Percentiles rank a stretch among this genome's conserved stretches.
Conservation (phyloP, 352 stramenopile genomes). For the Phytophthora foliorum region DNA sequence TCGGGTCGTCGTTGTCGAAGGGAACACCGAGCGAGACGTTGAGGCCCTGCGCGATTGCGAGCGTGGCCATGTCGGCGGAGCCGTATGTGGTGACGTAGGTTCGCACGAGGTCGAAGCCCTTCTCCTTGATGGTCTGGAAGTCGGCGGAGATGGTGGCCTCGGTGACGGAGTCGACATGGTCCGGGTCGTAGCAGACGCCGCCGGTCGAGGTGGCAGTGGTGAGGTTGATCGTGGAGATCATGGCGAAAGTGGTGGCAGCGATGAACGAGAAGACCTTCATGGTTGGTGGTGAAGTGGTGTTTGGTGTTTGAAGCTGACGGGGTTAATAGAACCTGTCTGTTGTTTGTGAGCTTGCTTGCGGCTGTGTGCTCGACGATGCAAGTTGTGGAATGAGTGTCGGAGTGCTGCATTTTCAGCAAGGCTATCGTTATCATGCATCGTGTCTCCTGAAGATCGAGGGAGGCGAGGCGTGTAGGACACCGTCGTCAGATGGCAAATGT, state of each 20-base stretch:
- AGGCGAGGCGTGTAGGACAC: slow-evolving; percentile 27
- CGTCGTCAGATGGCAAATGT: slow-evolving; percentile 17
- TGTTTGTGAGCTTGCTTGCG: neutral
- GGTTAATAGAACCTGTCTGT: slow-evolving; percentile 14
- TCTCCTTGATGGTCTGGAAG: slow-evolving; percentile 56
- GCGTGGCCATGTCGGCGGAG: slow-evolving; percentile 48
- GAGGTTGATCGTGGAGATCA: slow-evolving; percentile 7
- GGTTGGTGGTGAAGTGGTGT: slow-evolving; percentile 6
- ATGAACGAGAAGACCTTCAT: slow-evolving; percentile 46
- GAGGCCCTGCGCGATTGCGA: slow-evolving; percentile 55
- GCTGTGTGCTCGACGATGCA: slow-evolving; percentile 28
- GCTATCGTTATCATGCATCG: neutral
- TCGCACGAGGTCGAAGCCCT: slow-evolving; percentile 53
- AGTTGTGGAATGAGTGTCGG: slow-evolving; percentile 42
- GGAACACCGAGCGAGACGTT: slow-evolving; percentile 59
- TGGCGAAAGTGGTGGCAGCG: slow-evolving; percentile 23
- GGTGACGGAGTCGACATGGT: slow-evolving; percentile 46
- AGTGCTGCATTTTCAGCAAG: slow-evolving; percentile 1
- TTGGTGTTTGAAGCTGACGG: neutral
- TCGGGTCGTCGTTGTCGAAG: slow-evolving; percentile 48
- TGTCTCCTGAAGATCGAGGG: slow-evolving; percentile 30
- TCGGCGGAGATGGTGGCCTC: slow-evolving; percentile 49
- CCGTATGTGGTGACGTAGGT: slow-evolving; percentile 63
- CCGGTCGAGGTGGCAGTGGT: slow-evolving; percentile 18
- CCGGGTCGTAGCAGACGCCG: slow-evolving; percentile 64